Percentiles rank a stretch among this genome's conserved stretches.
Conservation (phyloP, 1,284 basidiomycete species). For the Amylostereum areolatum region DNA sequence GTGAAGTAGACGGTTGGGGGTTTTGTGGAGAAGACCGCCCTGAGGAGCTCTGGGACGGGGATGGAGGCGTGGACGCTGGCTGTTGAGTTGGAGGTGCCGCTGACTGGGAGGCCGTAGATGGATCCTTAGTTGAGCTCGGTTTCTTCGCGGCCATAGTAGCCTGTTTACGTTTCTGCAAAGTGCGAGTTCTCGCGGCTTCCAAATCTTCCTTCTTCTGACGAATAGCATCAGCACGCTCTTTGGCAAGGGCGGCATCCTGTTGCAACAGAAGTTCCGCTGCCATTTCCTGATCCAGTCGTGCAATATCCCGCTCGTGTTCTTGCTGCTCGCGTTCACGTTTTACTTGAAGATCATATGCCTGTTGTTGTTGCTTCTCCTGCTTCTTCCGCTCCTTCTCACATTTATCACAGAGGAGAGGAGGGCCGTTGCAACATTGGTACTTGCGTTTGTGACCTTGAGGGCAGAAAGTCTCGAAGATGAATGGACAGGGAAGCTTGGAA, state of each 20-base stretch:
- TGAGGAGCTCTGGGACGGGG: too few relatives aligned
- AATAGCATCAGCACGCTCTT: slow-evolving; percentile 23
- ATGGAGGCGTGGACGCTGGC: too few relatives aligned
- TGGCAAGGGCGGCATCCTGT: slow-evolving; percentile 19
- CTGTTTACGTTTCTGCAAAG: not conserved
- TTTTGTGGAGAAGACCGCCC: too few relatives aligned
- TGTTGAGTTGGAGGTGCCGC: too few relatives aligned
- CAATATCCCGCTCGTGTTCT: not conserved
- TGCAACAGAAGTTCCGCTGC: not conserved
- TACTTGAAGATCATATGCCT: not conserved
- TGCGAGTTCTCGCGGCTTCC: slow-evolving; percentile 11
- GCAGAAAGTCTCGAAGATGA: slow-evolving; percentile 1
- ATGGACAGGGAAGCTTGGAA: not conserved
- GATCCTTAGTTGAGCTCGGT: too few relatives aligned
- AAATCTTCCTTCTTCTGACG: slow-evolving; percentile 29
- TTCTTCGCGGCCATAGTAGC: too few relatives aligned
- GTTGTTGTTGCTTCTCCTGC: slow-evolving; percentile 9
- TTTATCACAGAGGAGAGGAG: not conserved
- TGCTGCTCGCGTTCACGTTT: not conserved
- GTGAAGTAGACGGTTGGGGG: too few relatives aligned
- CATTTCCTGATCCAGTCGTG: not conserved
- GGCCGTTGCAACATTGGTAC: not conserved
- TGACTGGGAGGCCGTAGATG: too few relatives aligned
- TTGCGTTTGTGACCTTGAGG: not conserved
- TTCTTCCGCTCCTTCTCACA: slow-evolving; percentile 4